Base-by-base conservation (phyloP, 768 basidiomycete genomes). In the Lentinula boryana region DNA sequence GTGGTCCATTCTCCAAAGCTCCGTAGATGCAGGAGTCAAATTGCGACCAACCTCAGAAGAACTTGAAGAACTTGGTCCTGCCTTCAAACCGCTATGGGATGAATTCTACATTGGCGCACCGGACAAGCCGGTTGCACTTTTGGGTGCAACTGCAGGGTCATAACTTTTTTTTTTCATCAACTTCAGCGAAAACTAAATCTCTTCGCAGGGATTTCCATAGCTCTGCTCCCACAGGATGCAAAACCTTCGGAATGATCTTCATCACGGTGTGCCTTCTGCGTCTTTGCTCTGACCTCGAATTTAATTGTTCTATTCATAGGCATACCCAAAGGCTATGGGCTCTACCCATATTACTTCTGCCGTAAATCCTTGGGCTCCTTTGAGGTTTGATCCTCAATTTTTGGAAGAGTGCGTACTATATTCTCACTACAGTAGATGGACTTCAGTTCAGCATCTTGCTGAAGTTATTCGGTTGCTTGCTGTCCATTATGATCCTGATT, bases 11-110 rank as follows among this genome's bases (percentile, higher is more conserved):
- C 23, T 33, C 1, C 33, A 7, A 58, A 78, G 76, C 54, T 73
- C 68, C 1, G 61, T 72, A 12, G 79, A 80, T 55, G 70, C 70
- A 21, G 77, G 74, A 18, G 62, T 73, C 60, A 79, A 78, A 62
- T 58, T 78, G n/a, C 76, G 78, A n/a, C 78, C 78, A 9, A 69
- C 61, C 16, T 51, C 60, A 27, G 63, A 70, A 1, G 78, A 80
- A 18, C 67, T 76, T n/a, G 66, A 68, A 36, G 69, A 65, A 33
- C 66, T 79, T n/a, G 76, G 77, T 1, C 67, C 74, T 4, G 70
- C 63, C 18, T 80, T 79, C 65, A 59, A 65, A 38, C 21, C 66
- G 36, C 64, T 69, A 31, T 77, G 76, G 78, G 55, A 71, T 6
- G 63, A 66, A 32, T 74, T 71, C 61, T 79, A 73, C 36, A 68